Percentiles rank a stretch among this genome's conserved stretches.
These are phyloP conservation scores for Pouteria glomerata DNA, from an alignment of 148 eudicot species.

Conservation along the genomic window DNA sequence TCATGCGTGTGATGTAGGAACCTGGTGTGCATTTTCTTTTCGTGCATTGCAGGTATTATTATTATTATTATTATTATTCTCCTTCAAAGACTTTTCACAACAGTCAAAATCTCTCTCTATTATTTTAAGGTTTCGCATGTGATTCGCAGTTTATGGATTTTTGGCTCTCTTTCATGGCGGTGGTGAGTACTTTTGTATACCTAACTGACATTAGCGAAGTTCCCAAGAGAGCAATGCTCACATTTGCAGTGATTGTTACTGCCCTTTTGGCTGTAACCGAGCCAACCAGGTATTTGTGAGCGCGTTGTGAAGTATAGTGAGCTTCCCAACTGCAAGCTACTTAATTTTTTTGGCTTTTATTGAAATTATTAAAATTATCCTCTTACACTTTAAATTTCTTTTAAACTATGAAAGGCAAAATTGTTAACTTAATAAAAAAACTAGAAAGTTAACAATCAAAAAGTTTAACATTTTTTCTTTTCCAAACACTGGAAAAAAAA, in stretches of 20 bases:
- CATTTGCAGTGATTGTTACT: slow-evolving; percentile 68
- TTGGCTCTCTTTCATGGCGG: slow-evolving; percentile 99
- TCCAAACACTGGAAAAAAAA: too few relatives aligned
- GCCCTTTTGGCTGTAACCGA: slow-evolving; percentile 75
- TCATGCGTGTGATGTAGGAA: slow-evolving; percentile 95
- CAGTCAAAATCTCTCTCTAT: neutral
- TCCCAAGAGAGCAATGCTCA: slow-evolving; percentile 76
- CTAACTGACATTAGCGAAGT: slow-evolving; percentile 67
- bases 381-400: too few relatives aligned
- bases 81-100: neutral
- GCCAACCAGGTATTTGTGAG: slow-evolving; percentile 90
- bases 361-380: too few relatives aligned
- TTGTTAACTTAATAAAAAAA: too few relatives aligned
- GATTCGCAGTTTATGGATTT: slow-evolving; percentile 79
- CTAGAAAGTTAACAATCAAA: too few relatives aligned
- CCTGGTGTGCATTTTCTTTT: slow-evolving; percentile 68
- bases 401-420: too few relatives aligned
- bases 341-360: too few relatives aligned
- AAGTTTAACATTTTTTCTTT: too few relatives aligned
- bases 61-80: neutral
- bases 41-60: slow-evolving; percentile 66
- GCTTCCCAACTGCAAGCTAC: too few relatives aligned
- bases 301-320: too few relatives aligned
- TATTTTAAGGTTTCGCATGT: too few relatives aligned
- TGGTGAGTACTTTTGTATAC: slow-evolving; percentile 87